Base-by-base conservation (phyloP, 75 land plant genomes). In the Cunninghamia lanceolata region DNA sequence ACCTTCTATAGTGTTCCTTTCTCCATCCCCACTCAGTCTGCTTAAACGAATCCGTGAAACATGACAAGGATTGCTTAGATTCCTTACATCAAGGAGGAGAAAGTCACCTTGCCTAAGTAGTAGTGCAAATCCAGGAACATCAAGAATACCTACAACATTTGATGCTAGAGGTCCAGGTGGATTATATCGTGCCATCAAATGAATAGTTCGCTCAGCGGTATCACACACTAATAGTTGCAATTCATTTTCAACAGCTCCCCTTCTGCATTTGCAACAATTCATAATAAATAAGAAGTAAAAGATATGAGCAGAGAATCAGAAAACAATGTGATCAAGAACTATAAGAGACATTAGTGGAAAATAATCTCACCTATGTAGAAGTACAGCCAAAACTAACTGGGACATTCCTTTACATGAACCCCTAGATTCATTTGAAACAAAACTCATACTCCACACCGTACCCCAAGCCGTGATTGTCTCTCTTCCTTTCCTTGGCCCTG, bases 401-500 rank as follows among this genome's bases (percentile, higher is more conserved):
- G 85, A 54, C 28, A 74, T 89, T 70, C 88, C 93, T 84, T 86
- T 88, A 74, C 83, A 82, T 71, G 79, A 71, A 68, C 89, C 81
- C 83, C 84, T 53, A 74, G 38, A 66, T 40, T 91, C 88, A 45
- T 82, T 85, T 84, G 92, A 88, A 82, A 96, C 91, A 91, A 96
- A 98, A 82, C 99, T 93, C 93, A 98, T 95, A 89, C 99, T 98
- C 99, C 99, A 98, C 75, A 98, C 91, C 36, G 99, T 96, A 40
- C 99, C 99, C 89, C 74, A 85, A 66, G 91, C 86, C 85, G 84
- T 59, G 68, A 43, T 77, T 70, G 75, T 88, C 17, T 89, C 87
- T 11, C 79, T 43, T 32, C 84, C 85, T 78, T 81, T 85, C 21
- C 85, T 47, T 71, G 84, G 35, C 59, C 59, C 83, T 63, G 84